Percentiles rank a stretch among this genome's conserved stretches.
Evolutionary conservation across 2,329 filamentous ascomycete species (phyloP).

Genomic region (Whalleya microplaca): DNA sequence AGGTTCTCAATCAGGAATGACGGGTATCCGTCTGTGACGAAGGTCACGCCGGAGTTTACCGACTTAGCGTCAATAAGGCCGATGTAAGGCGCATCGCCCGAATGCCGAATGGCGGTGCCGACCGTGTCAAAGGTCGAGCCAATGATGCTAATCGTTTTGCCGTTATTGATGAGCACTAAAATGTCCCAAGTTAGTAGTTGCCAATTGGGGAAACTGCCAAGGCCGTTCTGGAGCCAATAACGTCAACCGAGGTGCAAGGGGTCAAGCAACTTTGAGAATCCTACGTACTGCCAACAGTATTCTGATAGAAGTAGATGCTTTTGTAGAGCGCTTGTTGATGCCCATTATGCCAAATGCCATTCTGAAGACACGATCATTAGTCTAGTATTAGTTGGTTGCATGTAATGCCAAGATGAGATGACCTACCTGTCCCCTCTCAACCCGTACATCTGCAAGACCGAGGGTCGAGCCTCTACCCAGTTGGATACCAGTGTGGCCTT

Average conservation of each 20-base stretch:
- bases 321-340: constrained; percentile 50
- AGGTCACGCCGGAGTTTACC: constrained; percentile 46
- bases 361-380: constrained; percentile 31
- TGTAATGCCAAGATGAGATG: not conserved
- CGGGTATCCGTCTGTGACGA: constrained; percentile 42
- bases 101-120: constrained; percentile 42
- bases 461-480: constrained; percentile 47
- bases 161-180: constrained; percentile 39
- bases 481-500: constrained; percentile 46
- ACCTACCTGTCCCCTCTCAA: constrained; percentile 44
- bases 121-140: constrained; percentile 46
- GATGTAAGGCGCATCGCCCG: constrained; percentile 44
- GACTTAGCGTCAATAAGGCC: constrained; percentile 46
- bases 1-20: constrained; percentile 50
- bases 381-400: not conserved
- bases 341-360: constrained; percentile 47
- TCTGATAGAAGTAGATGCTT: constrained; percentile 48
- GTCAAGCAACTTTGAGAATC: too few species aligned
- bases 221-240: too few species aligned
- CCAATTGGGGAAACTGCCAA: not conserved
- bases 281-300: constrained; percentile 39
- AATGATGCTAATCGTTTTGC: constrained; percentile 45
- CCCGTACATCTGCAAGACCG: constrained; percentile 44
- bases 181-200: not conserved
- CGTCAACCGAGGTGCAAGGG: too few species aligned